Percentiles rank a stretch among this genome's conserved stretches.
phyloP scores from a whole-genome alignment of 768 basidiomycete species.

The Mycena venus region DNA sequence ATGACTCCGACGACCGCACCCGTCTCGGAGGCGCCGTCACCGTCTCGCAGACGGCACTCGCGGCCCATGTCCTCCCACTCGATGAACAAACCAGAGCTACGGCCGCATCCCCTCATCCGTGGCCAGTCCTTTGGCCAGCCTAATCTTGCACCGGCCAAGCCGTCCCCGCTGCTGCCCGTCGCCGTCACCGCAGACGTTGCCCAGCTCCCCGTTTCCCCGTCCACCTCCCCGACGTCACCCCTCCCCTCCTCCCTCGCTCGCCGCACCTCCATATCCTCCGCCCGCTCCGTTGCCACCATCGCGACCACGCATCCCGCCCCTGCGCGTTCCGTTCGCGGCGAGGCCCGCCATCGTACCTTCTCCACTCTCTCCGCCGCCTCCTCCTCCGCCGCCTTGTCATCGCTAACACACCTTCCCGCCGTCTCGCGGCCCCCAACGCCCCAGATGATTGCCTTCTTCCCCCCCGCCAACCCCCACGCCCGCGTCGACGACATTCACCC shows the following conservation, averaged over 20 bases:
- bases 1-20: not conserved
- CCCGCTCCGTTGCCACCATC: slow-evolving; percentile 71
- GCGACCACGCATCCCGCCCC: slow-evolving; percentile 49
- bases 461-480: slow-evolving; percentile 68
- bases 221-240: slow-evolving; percentile 54
- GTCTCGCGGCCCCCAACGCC: slow-evolving; percentile 60
- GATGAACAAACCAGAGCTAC: slow-evolving; percentile 47
- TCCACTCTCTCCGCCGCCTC: slow-evolving; percentile 71
- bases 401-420: slow-evolving; percentile 66
- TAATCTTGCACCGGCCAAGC: slow-evolving; percentile 59
- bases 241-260: slow-evolving; percentile 44
- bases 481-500: slow-evolving; percentile 76
- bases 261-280: slow-evolving; percentile 71
- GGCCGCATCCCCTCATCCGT: slow-evolving; percentile 84
- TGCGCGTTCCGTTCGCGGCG: slow-evolving; percentile 49
- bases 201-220: slow-evolving; percentile 51
- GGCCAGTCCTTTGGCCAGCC: slow-evolving; percentile 75
- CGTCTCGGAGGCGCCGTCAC: not conserved
- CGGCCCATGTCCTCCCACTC: slow-evolving; percentile 37
- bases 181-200: slow-evolving; percentile 66
- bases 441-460: slow-evolving; percentile 73
- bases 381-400: slow-evolving; percentile 67
- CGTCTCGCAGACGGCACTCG: slow-evolving; percentile 33
- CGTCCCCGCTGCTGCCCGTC: slow-evolving; percentile 70
- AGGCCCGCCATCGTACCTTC: slow-evolving; percentile 63